Percentiles rank a stretch among this genome's conserved stretches.
phyloP scores from a whole-genome alignment of 805 yeast genomes.

The Metschnikowia santaceciliae region DNA sequence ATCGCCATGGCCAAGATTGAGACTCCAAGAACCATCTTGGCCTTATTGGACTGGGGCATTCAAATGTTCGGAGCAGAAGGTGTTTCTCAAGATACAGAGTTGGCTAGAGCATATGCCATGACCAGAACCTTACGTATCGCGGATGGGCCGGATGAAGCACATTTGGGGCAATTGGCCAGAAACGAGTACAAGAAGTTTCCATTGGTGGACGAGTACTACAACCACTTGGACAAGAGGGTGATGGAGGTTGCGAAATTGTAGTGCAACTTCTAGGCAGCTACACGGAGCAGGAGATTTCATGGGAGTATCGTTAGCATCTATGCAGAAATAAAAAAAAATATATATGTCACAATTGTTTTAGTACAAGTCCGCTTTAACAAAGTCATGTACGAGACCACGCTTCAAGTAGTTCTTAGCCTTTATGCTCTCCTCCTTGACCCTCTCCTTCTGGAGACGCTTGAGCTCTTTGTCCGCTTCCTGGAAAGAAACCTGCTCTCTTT shows the following conservation, averaged over 20 bases:
- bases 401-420: constrained; percentile 48
- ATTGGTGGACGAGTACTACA: constrained; percentile 34
- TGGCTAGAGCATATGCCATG: constrained; percentile 50
- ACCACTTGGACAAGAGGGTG: constrained; percentile 17
- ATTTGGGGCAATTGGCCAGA: constrained; percentile 53
- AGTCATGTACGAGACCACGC: constrained; percentile 56
- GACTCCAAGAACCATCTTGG: constrained; percentile 52
- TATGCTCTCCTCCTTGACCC: constrained; percentile 38
- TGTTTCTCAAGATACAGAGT: constrained; percentile 55
- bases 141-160: constrained; percentile 70
- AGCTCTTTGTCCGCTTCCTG: constrained; percentile 52
- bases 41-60: constrained; percentile 57
- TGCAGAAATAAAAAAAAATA: constrained; percentile 13
- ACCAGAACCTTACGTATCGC: constrained; percentile 58
- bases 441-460: constrained; percentile 25
- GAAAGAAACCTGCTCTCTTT: constrained; percentile 56
- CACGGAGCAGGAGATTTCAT: background rate
- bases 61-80: constrained; percentile 67
- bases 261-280: background rate
- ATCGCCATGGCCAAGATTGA: constrained; percentile 63
- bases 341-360: constrained; percentile 19
- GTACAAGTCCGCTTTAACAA: constrained; percentile 52
- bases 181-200: constrained; percentile 38
- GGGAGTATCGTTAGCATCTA: constrained; percentile 11
- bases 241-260: constrained; percentile 26